Evolutionary conservation across 257 asterid species (phyloP).

Genomic region (Solanum habrochaites): DNA sequence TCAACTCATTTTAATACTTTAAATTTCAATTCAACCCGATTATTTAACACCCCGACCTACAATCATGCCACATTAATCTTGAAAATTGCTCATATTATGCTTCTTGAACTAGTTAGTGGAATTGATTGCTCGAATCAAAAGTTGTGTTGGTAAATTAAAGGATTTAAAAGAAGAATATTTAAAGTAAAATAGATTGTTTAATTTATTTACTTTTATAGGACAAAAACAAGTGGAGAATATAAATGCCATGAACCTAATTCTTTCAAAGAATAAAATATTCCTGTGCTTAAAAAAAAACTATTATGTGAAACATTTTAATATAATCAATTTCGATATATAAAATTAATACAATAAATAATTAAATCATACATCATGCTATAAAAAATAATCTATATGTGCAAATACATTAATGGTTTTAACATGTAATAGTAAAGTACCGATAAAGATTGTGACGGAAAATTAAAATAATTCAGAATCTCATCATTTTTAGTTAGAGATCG

Average conservation of each 20-base stretch:
- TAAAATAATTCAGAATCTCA: rapidly evolving
- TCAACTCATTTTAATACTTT: no score
- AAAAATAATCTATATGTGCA: not conserved
- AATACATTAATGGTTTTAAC: not conserved
- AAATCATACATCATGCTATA: not conserved
- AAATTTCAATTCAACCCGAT: no score
- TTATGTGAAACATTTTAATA: not conserved
- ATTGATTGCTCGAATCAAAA: not conserved
- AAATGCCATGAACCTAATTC: not conserved
- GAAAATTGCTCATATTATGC: not conserved
- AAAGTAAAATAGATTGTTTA: not conserved
- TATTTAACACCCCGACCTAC: rapidly evolving
- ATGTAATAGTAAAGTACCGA: no score
- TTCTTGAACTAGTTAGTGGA: not conserved
- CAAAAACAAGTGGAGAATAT: not conserved
- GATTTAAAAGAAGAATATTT: not conserved
- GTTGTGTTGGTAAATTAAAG: not conserved
- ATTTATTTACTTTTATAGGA: not conserved
- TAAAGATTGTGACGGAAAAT: rapidly evolving
- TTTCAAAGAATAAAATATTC: not conserved
- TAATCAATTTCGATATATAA: no score
- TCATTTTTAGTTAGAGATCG: not conserved
- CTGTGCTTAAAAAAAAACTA: not conserved
- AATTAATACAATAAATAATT: no score
- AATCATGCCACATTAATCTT: not conserved